Percentiles rank a stretch among this genome's conserved stretches.
These are phyloP conservation scores for Carnegiea gigantea DNA, from an alignment of 179 eudicot species.

Conservation along the genomic window DNA sequence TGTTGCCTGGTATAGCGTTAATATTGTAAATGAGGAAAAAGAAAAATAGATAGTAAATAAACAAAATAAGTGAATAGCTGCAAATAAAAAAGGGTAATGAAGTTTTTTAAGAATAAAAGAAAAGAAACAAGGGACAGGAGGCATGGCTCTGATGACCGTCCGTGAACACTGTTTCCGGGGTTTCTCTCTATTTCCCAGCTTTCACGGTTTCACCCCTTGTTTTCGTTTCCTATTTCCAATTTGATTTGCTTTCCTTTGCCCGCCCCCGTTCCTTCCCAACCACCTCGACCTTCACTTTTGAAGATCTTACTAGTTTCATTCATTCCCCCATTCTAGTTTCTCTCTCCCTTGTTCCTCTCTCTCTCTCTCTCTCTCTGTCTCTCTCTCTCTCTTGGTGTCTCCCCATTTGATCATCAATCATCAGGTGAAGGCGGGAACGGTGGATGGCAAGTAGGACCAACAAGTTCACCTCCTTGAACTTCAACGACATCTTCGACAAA, in stretches of 20 bases:
- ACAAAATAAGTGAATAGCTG: too few relatives aligned
- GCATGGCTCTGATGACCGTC: too few relatives aligned
- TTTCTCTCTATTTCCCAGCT: too few relatives aligned
- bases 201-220: neutral
- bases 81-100: too few relatives aligned
- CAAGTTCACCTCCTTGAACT: constrained; percentile 68
- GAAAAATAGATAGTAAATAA: too few relatives aligned
- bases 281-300: neutral
- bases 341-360: neutral
- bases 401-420: neutral
- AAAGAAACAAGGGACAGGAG: too few relatives aligned
- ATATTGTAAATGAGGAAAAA: too few relatives aligned
- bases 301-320: neutral
- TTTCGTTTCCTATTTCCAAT: neutral
- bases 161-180: too few relatives aligned
- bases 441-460: constrained; percentile 68
- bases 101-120: too few relatives aligned
- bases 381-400: neutral
- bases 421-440: constrained; percentile 8
- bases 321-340: too few relatives aligned
- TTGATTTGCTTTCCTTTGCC: neutral
- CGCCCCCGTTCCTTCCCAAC: neutral
- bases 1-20: too few relatives aligned
- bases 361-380: neutral
- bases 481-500: constrained; percentile 59